Evolutionary conservation across 768 basidiomycete genomes (phyloP).

Genomic region (Sporobolomyces roseus): DNA sequence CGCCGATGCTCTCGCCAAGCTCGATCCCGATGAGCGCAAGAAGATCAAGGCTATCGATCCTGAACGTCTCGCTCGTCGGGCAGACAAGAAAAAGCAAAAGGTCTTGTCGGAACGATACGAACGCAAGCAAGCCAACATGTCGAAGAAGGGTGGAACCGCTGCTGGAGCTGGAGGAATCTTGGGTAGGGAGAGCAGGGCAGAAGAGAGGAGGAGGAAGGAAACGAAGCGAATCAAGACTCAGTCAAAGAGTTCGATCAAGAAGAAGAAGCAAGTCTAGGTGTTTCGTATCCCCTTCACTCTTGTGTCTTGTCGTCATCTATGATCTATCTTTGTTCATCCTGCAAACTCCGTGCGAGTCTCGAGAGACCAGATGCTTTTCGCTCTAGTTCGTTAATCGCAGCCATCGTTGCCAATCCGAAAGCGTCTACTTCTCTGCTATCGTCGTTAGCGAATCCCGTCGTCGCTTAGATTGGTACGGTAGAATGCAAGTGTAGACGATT

Average conservation of each 20-base stretch:
- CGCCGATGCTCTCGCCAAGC: slow-evolving; percentile 68
- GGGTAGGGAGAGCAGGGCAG: slow-evolving; percentile 24
- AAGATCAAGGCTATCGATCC: slow-evolving; percentile 70
- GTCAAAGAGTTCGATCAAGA: slow-evolving; percentile 25
- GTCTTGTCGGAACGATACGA: slow-evolving; percentile 37
- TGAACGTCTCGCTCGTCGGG: slow-evolving; percentile 71
- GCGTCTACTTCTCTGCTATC: too few species aligned
- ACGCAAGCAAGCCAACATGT: slow-evolving; percentile 32
- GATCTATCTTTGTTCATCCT: too few species aligned
- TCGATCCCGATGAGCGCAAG: slow-evolving; percentile 84
- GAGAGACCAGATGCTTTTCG: too few species aligned
- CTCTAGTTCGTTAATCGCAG: too few species aligned
- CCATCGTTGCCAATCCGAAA: too few species aligned
- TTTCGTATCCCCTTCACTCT: neutral
- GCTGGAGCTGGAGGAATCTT: slow-evolving; percentile 21
- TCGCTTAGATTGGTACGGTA: too few species aligned
- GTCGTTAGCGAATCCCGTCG: too few species aligned
- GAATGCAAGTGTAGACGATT: too few species aligned
- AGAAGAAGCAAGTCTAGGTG: slow-evolving; percentile 16
- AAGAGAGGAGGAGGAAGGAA: slow-evolving; percentile 37
- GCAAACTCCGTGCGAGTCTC: too few species aligned
- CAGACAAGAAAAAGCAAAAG: slow-evolving; percentile 45
- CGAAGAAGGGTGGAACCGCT: slow-evolving; percentile 27
- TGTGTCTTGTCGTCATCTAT: neutral
- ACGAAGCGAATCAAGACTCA: slow-evolving; percentile 33